Percentiles rank a stretch among this genome's conserved stretches.
These are phyloP conservation scores for Aspergillus ochraceus DNA, from an alignment of 2,329 filamentous ascomycete species.

Conservation along the genomic window DNA sequence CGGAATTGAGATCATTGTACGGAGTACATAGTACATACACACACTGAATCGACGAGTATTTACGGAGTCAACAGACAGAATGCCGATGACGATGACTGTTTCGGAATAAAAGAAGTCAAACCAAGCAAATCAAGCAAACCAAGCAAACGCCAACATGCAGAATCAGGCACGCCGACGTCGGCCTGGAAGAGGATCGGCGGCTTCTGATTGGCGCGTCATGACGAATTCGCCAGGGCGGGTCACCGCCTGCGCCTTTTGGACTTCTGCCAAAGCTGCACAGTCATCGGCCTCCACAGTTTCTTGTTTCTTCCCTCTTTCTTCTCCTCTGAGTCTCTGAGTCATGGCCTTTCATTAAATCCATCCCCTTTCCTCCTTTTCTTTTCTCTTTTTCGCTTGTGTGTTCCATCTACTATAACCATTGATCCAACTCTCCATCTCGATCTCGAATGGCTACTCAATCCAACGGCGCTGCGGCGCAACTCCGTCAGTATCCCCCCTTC, in stretches of 20 bases:
- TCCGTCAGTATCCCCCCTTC: conserved; percentile 40
- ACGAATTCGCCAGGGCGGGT: neutral
- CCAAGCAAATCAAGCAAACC: no score
- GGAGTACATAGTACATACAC: no score
- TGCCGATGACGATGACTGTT: no score
- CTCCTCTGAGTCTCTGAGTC: neutral
- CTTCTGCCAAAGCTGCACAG: neutral
- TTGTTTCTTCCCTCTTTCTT: neutral
- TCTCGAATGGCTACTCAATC: conserved; percentile 27
- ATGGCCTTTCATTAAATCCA: neutral
- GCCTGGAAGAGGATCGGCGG: neutral
- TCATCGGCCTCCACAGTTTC: neutral
- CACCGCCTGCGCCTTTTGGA: neutral
- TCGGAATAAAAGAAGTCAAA: no score
- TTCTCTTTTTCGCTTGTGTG: neutral
- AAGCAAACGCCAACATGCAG: neutral
- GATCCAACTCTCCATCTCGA: neutral
- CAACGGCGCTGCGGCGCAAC: conserved; percentile 20
- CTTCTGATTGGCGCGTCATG: neutral
- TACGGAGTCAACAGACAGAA: no score
- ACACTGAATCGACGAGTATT: no score
- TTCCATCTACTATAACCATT: neutral
- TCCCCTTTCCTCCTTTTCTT: neutral
- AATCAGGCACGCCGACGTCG: neutral
- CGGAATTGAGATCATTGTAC: neutral